Evolutionary conservation across 2,329 filamentous ascomycete species (phyloP).

Genomic region (Epichloe coenophiala): DNA sequence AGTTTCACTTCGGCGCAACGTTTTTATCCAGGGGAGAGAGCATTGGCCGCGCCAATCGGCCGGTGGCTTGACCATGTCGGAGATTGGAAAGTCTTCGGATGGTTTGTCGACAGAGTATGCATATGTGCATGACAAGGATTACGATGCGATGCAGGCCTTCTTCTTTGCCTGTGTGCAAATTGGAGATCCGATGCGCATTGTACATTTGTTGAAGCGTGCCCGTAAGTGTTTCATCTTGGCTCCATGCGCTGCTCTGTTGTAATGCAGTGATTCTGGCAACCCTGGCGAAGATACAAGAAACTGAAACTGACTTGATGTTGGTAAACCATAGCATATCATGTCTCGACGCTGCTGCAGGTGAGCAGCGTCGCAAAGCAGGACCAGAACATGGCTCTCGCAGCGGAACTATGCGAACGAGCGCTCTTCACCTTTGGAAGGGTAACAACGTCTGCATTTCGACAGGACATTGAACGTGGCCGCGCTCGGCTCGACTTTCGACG

Average conservation of each 20-base stretch:
- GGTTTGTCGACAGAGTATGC: slow-evolving; percentile 56
- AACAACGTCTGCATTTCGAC: slow-evolving; percentile 68
- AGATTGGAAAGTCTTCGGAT: slow-evolving; percentile 25
- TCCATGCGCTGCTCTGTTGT: neutral
- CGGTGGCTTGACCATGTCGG: slow-evolving; percentile 73
- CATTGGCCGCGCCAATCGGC: slow-evolving; percentile 71
- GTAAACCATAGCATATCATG: slow-evolving; percentile 57
- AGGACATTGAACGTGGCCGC: slow-evolving; percentile 61
- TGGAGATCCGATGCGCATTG: slow-evolving; percentile 68
- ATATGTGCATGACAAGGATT: slow-evolving; percentile 61
- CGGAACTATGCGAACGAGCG: slow-evolving; percentile 79
- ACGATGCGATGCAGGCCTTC: slow-evolving; percentile 59
- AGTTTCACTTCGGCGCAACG: slow-evolving; percentile 60
- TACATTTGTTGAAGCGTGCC: slow-evolving; percentile 46
- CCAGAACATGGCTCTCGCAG: slow-evolving; percentile 71
- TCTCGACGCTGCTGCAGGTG: slow-evolving; percentile 86
- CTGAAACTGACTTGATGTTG: slow-evolving; percentile 8
- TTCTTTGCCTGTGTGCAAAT: slow-evolving; percentile 77
- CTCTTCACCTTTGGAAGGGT: slow-evolving; percentile 89
- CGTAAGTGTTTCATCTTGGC: slow-evolving; percentile 17
- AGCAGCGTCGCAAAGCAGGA: slow-evolving; percentile 88
- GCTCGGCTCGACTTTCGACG: slow-evolving; percentile 69
- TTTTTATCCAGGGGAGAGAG: slow-evolving; percentile 77
- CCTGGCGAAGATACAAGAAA: neutral
- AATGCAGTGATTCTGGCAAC: too few relatives aligned